Conservation (phyloP, 164 flowering plant species). For the Sedum album region DNA sequence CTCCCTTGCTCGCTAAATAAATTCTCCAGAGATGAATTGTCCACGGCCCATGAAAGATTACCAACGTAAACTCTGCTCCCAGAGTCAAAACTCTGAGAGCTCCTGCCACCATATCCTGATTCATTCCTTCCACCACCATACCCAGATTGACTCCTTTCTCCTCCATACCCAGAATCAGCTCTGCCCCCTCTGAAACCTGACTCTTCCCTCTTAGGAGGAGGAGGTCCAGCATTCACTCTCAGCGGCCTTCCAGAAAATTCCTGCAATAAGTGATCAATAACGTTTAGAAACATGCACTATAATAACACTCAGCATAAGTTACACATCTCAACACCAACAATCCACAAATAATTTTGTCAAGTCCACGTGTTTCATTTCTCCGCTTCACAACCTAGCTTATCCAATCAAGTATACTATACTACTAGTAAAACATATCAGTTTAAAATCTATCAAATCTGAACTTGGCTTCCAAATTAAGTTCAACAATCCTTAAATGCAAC, state of each 20-base stretch:
- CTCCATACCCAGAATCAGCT: conserved; percentile 13
- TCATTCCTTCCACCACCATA: background rate
- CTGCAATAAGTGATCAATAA: conserved; percentile 15
- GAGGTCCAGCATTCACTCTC: conserved; percentile 51
- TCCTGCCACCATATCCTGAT: conserved; percentile 12
- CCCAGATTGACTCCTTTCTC: conserved; percentile 10
- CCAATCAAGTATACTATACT: background rate
- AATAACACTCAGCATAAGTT: background rate
- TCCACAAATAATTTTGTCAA: background rate
- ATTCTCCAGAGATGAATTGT: conserved; percentile 58
- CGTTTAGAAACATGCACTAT: background rate
- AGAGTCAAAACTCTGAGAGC: conserved; percentile 15
- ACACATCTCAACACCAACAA: background rate
- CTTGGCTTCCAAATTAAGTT: background rate
- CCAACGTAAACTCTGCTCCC: conserved; percentile 57
- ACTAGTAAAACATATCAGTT: background rate
- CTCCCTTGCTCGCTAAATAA: conserved; percentile 81
- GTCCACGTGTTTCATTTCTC: background rate
- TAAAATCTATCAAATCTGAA: background rate
- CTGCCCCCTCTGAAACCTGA: conserved; percentile 17
- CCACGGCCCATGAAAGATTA: conserved; percentile 91
- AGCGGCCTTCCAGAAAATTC: conserved; percentile 41
- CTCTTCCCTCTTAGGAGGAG: conserved; percentile 28
- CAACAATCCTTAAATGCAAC: conserved; percentile 13
- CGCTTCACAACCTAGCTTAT: background rate